Evolutionary conservation across 129 eudicot genomes (phyloP).

Genomic region (Helianthus tuberosus): DNA sequence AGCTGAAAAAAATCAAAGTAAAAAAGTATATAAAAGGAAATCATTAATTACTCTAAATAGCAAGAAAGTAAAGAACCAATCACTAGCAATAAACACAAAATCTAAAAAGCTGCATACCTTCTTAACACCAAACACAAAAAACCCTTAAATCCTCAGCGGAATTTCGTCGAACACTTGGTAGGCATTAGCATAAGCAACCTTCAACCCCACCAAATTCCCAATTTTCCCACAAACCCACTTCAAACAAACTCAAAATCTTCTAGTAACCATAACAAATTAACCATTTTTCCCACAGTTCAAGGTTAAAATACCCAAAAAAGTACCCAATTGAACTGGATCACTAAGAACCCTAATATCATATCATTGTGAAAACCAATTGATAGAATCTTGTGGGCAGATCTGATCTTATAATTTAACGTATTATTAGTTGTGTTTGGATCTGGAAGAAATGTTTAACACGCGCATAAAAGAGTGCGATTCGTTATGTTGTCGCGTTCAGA

Average conservation of each 20-base stretch:
- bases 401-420: constrained; percentile 37
- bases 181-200: constrained; percentile 5
- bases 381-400: constrained; percentile 34
- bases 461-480: constrained; percentile 34
- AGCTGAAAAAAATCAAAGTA: neutral
- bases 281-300: constrained; percentile 1
- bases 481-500: constrained; percentile 46
- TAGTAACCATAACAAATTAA: neutral
- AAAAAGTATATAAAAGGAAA: constrained; percentile 11
- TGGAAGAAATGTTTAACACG: constrained; percentile 28
- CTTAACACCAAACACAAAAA: constrained; percentile 10
- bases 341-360: constrained; percentile 24
- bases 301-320: constrained; percentile 3
- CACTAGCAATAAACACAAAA: constrained; percentile 1
- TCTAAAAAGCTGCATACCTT: constrained; percentile 17
- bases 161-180: constrained; percentile 31
- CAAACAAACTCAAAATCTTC: constrained; percentile 1
- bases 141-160: constrained; percentile 20
- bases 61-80: constrained; percentile 11
- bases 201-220: neutral
- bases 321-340: constrained; percentile 3
- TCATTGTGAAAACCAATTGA: constrained; percentile 14
- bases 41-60: constrained; percentile 28
- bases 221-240: constrained; percentile 5
- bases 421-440: constrained; percentile 19